Percentiles rank a stretch among this genome's conserved stretches.
phyloP scores from a whole-genome alignment of 352 stramenopile species.

The Aphanomyces invadans region DNA sequence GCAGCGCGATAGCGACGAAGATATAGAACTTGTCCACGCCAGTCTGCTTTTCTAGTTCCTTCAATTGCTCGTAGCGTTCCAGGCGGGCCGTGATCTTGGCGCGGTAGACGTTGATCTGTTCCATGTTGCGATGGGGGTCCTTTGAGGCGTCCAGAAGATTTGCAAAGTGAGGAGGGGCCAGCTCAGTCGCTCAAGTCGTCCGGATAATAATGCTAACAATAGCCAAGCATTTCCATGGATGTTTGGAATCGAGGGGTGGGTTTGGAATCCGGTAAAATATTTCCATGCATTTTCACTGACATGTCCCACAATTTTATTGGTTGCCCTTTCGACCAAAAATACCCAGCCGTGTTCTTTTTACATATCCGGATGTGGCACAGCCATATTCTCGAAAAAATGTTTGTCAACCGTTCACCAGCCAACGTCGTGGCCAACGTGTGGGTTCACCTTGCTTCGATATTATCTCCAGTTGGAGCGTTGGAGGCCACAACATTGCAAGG shows the following conservation, averaged over 20 bases:
- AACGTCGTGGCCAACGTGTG: too few species aligned
- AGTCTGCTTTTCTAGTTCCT: constrained; percentile 78
- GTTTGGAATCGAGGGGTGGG: neutral
- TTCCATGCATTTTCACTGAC: too few species aligned
- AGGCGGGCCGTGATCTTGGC: constrained; percentile 70
- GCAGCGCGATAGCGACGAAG: constrained; percentile 39
- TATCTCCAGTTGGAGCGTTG: too few species aligned
- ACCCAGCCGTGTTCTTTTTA: neutral
- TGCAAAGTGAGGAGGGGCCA: constrained; percentile 13
- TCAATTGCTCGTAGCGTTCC: constrained; percentile 75
- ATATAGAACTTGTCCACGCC: constrained; percentile 86
- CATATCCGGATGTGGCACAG: neutral
- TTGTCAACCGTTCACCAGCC: too few species aligned
- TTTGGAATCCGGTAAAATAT: too few species aligned
- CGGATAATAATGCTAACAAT: constrained; percentile 16
- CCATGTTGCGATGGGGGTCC: constrained; percentile 35
- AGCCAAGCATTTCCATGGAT: constrained; percentile 1
- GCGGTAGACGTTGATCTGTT: constrained; percentile 80
- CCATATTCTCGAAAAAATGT: neutral
- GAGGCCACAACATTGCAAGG: too few species aligned
- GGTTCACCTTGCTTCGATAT: too few species aligned
- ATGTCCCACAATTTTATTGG: too few species aligned
- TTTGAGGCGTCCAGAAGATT: constrained; percentile 1
- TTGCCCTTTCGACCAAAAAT: too few species aligned
- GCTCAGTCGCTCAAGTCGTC: constrained; percentile 1